Percentiles rank a stretch among this genome's conserved stretches.
Conservation (phyloP, 2,329 filamentous ascomycete genomes). For the Aspergillus aculeatinus region DNA sequence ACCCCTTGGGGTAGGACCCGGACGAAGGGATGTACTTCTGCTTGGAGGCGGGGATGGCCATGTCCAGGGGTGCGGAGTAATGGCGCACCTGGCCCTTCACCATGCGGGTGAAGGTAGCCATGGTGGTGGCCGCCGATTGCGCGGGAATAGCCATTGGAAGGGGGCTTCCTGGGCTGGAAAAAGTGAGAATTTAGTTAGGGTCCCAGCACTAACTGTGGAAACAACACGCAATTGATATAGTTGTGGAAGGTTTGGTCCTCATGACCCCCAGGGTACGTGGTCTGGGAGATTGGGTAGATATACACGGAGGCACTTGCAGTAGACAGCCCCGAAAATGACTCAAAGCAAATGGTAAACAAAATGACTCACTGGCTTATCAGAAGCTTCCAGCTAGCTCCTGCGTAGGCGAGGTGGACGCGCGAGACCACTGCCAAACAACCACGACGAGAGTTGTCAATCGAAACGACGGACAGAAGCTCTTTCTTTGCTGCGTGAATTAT, state of each 20-base stretch:
- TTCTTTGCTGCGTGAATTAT: neutral
- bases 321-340: conserved; percentile 12
- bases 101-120: conserved; percentile 38
- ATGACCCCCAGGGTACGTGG: neutral
- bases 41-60: conserved; percentile 71
- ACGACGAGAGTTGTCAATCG: neutral
- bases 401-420: conserved; percentile 8
- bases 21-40: conserved; percentile 83
- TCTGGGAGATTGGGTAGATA: conserved; percentile 5
- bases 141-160: conserved; percentile 26
- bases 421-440: conserved; percentile 7
- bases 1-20: conserved; percentile 88
- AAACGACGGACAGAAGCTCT: neutral
- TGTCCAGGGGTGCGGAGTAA: conserved; percentile 49
- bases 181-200: conserved; percentile 1
- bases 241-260: neutral
- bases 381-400: neutral
- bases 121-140: conserved; percentile 28
- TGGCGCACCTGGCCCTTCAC: conserved; percentile 41
- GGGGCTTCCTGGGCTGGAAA: neutral
- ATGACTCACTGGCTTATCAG: neutral
- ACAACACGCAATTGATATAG: neutral
- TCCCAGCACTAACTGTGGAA: neutral
- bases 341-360: neutral
- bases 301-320: conserved; percentile 2